Conservation (phyloP, 1,284 basidiomycete genomes). For the Pholiota adiposa region DNA sequence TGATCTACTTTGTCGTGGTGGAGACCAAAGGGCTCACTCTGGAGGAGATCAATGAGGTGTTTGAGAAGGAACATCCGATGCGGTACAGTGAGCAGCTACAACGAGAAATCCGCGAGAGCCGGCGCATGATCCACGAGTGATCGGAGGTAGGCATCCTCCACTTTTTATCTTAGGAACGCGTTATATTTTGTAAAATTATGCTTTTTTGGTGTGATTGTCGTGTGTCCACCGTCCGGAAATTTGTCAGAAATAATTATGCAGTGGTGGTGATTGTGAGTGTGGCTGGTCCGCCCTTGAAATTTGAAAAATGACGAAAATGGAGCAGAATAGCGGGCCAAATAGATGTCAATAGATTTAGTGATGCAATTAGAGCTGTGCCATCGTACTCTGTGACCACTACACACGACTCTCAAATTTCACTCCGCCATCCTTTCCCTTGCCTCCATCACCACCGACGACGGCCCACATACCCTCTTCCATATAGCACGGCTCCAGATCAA, state of each 20-base stretch:
- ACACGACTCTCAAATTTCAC: constrained; percentile 40
- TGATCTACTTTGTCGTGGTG: constrained; percentile 56
- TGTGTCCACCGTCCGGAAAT: no score
- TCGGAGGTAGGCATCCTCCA: background rate
- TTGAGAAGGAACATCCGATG: constrained; percentile 49
- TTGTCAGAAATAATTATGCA: background rate
- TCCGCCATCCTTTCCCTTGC: constrained; percentile 7
- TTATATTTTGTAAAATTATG: background rate
- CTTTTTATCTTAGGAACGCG: background rate
- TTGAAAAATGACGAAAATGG: no score
- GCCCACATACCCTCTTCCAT: constrained; percentile 1
- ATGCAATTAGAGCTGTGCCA: constrained; percentile 30
- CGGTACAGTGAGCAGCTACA: constrained; percentile 40
- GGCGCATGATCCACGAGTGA: constrained; percentile 8
- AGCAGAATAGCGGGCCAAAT: constrained; percentile 28
- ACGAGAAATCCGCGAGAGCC: constrained; percentile 22
- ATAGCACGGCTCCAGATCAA: constrained; percentile 13
- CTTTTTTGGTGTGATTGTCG: no score
- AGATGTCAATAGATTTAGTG: constrained; percentile 28
- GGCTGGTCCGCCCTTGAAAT: no score
- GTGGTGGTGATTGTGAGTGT: no score
- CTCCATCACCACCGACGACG: constrained; percentile 5
- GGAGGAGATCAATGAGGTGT: constrained; percentile 59
- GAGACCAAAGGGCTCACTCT: constrained; percentile 50
- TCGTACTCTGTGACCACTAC: constrained; percentile 12